These are phyloP conservation scores for Syncephalastrum racemosum DNA, from an alignment of 371 early-diverging fungal genomes.

Conservation along the genomic window DNA sequence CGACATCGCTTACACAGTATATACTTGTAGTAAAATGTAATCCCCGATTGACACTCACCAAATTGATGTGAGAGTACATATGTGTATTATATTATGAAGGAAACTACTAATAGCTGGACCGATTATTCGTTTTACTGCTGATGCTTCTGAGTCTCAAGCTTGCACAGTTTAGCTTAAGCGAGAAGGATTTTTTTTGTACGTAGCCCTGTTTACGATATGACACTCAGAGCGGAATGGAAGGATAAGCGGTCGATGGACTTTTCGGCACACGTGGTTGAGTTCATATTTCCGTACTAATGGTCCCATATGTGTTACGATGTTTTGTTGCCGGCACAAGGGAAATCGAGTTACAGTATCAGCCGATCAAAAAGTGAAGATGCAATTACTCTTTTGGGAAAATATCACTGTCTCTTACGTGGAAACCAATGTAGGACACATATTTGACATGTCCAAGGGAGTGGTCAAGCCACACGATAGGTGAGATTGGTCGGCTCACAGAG, in stretches of 20 bases:
- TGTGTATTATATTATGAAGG: no score
- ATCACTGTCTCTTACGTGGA: slow-evolving; percentile 16
- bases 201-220: slow-evolving; percentile 7
- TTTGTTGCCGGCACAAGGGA: slow-evolving; percentile 1
- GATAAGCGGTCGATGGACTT: slow-evolving; percentile 9
- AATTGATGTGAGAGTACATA: no score
- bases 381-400: not conserved
- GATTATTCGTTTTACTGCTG: no score
- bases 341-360: no score
- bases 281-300: slow-evolving; percentile 16
- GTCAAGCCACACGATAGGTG: slow-evolving; percentile 9
- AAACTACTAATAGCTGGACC: no score
- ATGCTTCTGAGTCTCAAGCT: slow-evolving; percentile 9
- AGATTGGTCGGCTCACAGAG: no score
- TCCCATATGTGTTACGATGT: slow-evolving; percentile 10
- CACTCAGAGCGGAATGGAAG: slow-evolving; percentile 7
- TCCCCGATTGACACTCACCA: no score
- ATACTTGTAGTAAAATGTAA: no score
- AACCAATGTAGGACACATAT: slow-evolving; percentile 18
- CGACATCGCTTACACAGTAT: no score
- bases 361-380: not conserved
- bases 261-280: slow-evolving; percentile 7
- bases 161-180: slow-evolving; percentile 11
- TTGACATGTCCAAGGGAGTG: slow-evolving; percentile 17
- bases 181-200: slow-evolving; percentile 13